phyloP scores from a whole-genome alignment of 1,139 yeast species.

The Groenewaldozyma auringiensis region DNA sequence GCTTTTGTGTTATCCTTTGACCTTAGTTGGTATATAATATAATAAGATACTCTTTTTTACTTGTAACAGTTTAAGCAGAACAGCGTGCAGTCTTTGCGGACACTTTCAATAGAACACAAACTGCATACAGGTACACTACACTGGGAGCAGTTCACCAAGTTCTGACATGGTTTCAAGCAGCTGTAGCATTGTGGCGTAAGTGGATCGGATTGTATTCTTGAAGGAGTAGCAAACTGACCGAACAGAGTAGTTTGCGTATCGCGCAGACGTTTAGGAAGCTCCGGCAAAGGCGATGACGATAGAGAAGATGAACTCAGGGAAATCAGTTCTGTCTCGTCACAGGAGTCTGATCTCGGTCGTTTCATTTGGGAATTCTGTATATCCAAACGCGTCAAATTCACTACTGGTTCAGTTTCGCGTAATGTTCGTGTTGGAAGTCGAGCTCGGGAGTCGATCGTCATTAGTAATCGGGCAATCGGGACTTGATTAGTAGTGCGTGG shows the following conservation, averaged over 20 bases:
- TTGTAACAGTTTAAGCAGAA: constrained; percentile 1
- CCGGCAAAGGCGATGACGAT: neutral
- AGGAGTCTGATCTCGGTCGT: neutral
- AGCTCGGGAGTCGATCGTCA: too few relatives aligned
- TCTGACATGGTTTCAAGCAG: neutral
- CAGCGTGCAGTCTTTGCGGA: neutral
- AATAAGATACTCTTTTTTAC: neutral
- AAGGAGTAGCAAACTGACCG: neutral
- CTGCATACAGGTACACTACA: neutral
- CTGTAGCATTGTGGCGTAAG: neutral
- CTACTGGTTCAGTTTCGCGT: too few relatives aligned
- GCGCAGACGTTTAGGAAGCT: neutral
- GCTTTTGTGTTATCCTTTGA: too few relatives aligned
- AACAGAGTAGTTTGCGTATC: neutral
- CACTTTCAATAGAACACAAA: neutral
- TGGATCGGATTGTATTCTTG: neutral
- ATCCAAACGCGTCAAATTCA: too few relatives aligned
- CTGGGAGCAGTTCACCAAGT: neutral
- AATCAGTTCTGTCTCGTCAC: neutral
- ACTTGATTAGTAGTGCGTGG: too few relatives aligned
- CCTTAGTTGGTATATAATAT: too few relatives aligned
- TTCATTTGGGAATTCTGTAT: too few relatives aligned
- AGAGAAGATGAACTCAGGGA: neutral
- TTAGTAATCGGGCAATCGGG: too few relatives aligned
- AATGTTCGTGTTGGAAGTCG: too few relatives aligned